Base-by-base conservation (phyloP, 2,329 filamentous ascomycete species). In the Rutstroemia sp. region DNA sequence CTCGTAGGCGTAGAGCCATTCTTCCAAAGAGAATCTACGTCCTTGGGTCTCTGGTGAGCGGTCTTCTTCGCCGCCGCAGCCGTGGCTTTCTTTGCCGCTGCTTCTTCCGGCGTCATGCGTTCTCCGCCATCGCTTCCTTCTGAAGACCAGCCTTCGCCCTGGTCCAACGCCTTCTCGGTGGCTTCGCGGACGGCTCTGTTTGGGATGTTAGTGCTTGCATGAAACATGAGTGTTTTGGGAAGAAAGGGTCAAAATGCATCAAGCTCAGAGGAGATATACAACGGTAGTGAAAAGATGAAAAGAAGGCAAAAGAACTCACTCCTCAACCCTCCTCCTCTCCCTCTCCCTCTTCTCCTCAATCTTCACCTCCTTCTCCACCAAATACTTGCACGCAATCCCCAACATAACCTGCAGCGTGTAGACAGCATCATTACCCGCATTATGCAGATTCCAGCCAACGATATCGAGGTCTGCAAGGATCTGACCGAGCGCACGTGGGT, bases 381-480 rank as follows among this genome's bases (percentile, higher is more conserved):
- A 54, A 49, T 65, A 57, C 54, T 63, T 65, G 62, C 82, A 71
- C 39, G 76, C 77, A 58, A 89, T 79, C 5, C 74, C 81, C 6
- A 96, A 69, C 76, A 94, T 80, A 7, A 83, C 86, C 59, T 86
- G 83, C 60, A 95, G 72, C 0, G 89, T 92, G 68, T 87, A 94
- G 1, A 84, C 79, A 0, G 91, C 90, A 68, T 96, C 91, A 62
- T 96, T 96, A 1, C 91, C 84, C 0, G 86, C 91, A 66, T 95
- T 95, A 71, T 96, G 91, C n/a, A 92, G 75, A 63, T 87, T 77
- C 70, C 75, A 80, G 44, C 76, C 80, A 0, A 72, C 64, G 8
- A 95, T 80, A 2, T 79, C 80, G 27, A 96, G 74, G 5, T 86
- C 78, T 5, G 71, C 65, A 23, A 96, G 78, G 14, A 95, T 76